Base-by-base conservation (phyloP, 805 yeast species). In the Candida ovalis region DNA sequence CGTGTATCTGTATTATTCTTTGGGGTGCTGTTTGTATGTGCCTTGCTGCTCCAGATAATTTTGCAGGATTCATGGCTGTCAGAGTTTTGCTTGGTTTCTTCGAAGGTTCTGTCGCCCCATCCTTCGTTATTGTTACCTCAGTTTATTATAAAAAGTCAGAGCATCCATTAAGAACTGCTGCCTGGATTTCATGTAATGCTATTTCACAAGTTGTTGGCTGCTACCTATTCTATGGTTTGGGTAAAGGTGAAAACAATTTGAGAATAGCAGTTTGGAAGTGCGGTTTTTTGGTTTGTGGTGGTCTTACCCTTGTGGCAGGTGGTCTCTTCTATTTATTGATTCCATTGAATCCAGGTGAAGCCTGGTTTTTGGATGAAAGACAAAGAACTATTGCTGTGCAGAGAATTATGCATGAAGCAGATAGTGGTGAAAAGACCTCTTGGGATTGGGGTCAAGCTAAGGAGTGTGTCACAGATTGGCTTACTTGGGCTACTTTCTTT, bases 21-120 rank as follows among this genome's bases (percentile, higher is more conserved):
- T 80, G 85, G 85, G 69, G 77, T 1, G 45, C 75, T n/a, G 57
- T 75, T n/a, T 67, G 75, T n/a, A 71, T 77, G 52, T 66, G 76
- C 25, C 77, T 72, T 45, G 74, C 77, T 55, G 70, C 74, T 1
- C 75, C 77, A 36, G 55, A 47, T 25, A 73, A 69, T 49, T 70
- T 69, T 52, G 69, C 72, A 25, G 79, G 80, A 22, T 69, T 79
- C 3, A 60, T 71, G 37, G 71, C 67, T 2, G 53, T 75, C 22
- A 64, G 84, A 54, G 73, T 76, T 55, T 68, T 76, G 49, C 60
- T 79, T 24, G 86, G 84, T 67, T 22, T 65, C 3, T 53, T 61
- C 50, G 75, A 71, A 55, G 50, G 57, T 40, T 48, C 53, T 43
- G 55, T 63, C 38, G 50, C 57, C 40, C 68, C 75, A 15, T 47